Conservation (phyloP, 805 yeast genomes). For the Blastobotrys peoriensis region DNA sequence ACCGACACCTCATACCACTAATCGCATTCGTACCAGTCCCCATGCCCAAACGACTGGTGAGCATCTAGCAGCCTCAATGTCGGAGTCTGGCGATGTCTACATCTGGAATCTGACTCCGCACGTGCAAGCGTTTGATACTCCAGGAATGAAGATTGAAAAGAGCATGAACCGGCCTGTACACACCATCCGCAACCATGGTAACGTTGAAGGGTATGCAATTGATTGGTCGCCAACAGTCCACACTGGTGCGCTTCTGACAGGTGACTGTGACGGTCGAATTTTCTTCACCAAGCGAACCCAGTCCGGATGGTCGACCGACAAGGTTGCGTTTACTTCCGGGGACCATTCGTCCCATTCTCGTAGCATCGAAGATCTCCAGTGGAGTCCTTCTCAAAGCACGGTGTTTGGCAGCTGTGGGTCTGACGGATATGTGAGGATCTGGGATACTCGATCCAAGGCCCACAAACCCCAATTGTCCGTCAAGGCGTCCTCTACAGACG, state of each 20-base stretch:
- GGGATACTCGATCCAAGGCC: conserved; percentile 94
- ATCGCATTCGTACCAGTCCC: conserved; percentile 81
- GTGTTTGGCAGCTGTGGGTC: conserved; percentile 94
- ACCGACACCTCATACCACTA: conserved; percentile 76
- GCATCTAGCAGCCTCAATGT: conserved; percentile 78
- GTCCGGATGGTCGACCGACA: conserved; percentile 77
- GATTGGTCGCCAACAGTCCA: conserved; percentile 90
- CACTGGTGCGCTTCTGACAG: conserved; percentile 78
- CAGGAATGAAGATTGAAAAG: conserved; percentile 80
- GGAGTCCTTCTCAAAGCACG: conserved; percentile 88
- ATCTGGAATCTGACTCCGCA: conserved; percentile 80
- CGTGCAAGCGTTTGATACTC: conserved; percentile 74
- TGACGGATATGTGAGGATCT: conserved; percentile 86
- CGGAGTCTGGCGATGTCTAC: conserved; percentile 84
- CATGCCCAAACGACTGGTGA: conserved; percentile 68
- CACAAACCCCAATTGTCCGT: conserved; percentile 87
- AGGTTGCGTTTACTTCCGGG: conserved; percentile 56
- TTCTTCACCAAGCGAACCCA: conserved; percentile 72
- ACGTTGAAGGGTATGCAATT: conserved; percentile 94
- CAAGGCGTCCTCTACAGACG: conserved; percentile 72
- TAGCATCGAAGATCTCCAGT: conserved; percentile 94
- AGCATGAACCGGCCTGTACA: conserved; percentile 71
- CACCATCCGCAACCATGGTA: conserved; percentile 79
- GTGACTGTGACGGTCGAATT: conserved; percentile 83
- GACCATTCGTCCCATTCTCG: conserved; percentile 44